Percentiles rank a stretch among this genome's conserved stretches.
Evolutionary conservation across 805 yeast species (phyloP).

Genomic region (Tetrapisispora iriomotensis): DNA sequence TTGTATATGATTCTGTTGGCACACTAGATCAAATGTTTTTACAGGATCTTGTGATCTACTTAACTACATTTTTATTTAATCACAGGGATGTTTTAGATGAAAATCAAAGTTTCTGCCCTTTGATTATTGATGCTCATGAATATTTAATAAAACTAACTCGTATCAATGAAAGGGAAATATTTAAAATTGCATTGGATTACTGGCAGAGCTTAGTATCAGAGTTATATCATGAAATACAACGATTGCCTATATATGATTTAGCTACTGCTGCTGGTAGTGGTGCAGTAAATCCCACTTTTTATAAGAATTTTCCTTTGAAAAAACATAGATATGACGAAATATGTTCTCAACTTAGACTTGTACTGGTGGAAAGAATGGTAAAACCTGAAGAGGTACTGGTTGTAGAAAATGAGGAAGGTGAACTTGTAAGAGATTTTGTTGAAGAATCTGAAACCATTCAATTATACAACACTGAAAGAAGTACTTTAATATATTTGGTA

Average conservation of each 20-base stretch:
- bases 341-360: conserved; percentile 68
- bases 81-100: conserved; percentile 57
- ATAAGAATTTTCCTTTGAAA: conserved; percentile 69
- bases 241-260: conserved; percentile 57
- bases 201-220: conserved; percentile 78
- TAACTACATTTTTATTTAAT: conserved; percentile 68
- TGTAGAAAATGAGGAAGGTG: conserved; percentile 97
- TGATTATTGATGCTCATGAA: conserved; percentile 60
- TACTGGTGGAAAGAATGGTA: conserved; percentile 91
- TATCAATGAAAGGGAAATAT: conserved; percentile 87
- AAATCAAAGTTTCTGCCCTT: conserved; percentile 39
- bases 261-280: conserved; percentile 46
- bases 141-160: conserved; percentile 74
- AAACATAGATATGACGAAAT: conserved; percentile 71
- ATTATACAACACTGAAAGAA: conserved; percentile 87
- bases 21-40: conserved; percentile 81
- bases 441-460: conserved; percentile 92
- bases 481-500: conserved; percentile 84
- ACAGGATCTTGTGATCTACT: conserved; percentile 88
- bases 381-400: conserved; percentile 94
- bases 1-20: conserved; percentile 60
- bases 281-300: conserved; percentile 70
- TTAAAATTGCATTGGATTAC: conserved; percentile 88
- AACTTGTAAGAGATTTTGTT: conserved; percentile 89
- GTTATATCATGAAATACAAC: conserved; percentile 75